Evolutionary conservation across 2,329 filamentous ascomycete species (phyloP), one percentile per base, ranked within the genome.

Genomic region (Teratosphaeria nubilosa): DNA sequence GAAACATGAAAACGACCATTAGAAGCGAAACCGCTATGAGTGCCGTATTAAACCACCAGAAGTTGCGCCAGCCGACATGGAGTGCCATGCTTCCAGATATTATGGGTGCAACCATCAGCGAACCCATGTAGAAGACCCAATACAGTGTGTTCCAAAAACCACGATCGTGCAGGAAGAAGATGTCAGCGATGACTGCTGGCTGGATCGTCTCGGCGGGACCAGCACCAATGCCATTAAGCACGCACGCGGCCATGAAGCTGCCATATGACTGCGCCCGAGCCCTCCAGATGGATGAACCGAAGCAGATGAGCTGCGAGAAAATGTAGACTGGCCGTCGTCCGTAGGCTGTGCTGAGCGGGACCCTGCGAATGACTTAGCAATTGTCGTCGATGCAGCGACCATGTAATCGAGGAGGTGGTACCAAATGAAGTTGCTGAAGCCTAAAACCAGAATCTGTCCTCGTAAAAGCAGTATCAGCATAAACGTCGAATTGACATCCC

Each of bases 41-140:
- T 1, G 68, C 84, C 1, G 82, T 79, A 62, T 86, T 85, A 61
- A 86, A 74, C 83, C 83, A 86, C 81, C 82, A 86, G 68, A 86
- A 86, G 65, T 74, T 82, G 27, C 82, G 74, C 80, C 82, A 85
- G 53, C 82, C 82, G 3, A 79, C 68, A 37, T 80, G 76, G 51
- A 80, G 73, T 1, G 82, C 77, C 82, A 87, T 86, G 0, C 80
- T 72, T 1, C 84, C 84, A 0, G 81, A 75, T 53, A 85, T 76
- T 59, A 85, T 85, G 1, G 67, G 66, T 45, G 76, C 80, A 55
- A 82, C 78, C 81, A 84, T 85, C 25, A 86, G 72, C 11, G 79
- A 79, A 2, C 82, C 83, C 74, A 86, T 85, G 68, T 86, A 86
- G 13, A 79, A 74, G 0, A 79, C 78, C 72, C 84, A 86, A 66